A percentile compares a stretch with the other conserved stretches of the same genome.
phyloP scores from a whole-genome alignment of 768 basidiomycete genomes.

The Trametes cingulata region DNA sequence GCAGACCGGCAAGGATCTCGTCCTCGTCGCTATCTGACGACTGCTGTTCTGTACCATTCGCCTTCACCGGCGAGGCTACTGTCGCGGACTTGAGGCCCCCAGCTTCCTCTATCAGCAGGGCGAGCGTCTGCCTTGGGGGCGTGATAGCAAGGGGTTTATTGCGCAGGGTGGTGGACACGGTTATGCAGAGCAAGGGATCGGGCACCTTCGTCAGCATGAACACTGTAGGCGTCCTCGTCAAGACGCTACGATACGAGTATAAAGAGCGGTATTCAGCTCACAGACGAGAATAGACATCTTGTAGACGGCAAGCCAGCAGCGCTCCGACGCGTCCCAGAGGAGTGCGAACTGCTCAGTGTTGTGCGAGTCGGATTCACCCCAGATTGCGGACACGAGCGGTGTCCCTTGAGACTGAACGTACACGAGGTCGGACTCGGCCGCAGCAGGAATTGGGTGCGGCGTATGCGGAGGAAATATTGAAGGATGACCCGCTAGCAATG shows the following conservation, averaged over 20 bases:
- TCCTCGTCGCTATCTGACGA: constrained; percentile 40
- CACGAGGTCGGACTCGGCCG: constrained; percentile 68
- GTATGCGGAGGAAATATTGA: constrained; percentile 81
- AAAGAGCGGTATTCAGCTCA: constrained; percentile 40
- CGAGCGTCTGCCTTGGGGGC: constrained; percentile 38
- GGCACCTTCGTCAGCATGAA: constrained; percentile 68
- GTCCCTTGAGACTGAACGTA: constrained; percentile 83
- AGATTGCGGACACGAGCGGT: constrained; percentile 65
- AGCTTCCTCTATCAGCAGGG: constrained; percentile 33
- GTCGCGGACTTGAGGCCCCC: constrained; percentile 27
- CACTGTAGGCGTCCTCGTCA: constrained; percentile 44
- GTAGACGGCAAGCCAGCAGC: constrained; percentile 81
- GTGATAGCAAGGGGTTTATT: constrained; percentile 65
- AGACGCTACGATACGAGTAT: background rate
- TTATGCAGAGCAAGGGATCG: constrained; percentile 82
- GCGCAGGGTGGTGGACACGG: constrained; percentile 83
- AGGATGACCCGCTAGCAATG: constrained; percentile 41
- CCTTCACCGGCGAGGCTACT: constrained; percentile 29
- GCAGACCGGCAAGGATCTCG: constrained; percentile 47
- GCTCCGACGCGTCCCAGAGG: constrained; percentile 60
- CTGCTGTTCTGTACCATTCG: constrained; percentile 28
- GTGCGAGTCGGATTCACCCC: constrained; percentile 56
- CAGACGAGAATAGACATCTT: constrained; percentile 75
- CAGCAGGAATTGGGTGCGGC: constrained; percentile 80
- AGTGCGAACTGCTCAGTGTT: constrained; percentile 59